These are phyloP conservation scores for Anacardium occidentale DNA, from an alignment of 345 rosid genomes.

Conservation along the genomic window DNA sequence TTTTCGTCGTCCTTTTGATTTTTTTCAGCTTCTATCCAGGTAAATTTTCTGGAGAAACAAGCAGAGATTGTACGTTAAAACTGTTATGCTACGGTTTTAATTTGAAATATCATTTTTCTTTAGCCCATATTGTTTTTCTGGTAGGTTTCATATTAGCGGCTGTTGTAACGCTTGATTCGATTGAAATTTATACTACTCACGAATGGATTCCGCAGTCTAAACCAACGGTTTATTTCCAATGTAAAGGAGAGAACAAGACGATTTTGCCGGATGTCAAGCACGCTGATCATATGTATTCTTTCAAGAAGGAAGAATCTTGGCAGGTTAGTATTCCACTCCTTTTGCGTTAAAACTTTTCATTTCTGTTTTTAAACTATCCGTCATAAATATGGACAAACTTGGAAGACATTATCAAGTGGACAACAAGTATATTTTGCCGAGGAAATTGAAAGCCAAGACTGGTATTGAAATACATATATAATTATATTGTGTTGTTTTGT, in stretches of 20 bases:
- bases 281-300: slow-evolving; percentile 35
- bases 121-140: background rate
- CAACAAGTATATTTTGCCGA: too few relatives aligned
- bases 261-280: slow-evolving; percentile 58
- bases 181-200: slow-evolving; percentile 48
- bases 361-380: too few relatives aligned
- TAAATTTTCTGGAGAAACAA: slow-evolving; percentile 20
- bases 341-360: too few relatives aligned
- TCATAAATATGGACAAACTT: too few relatives aligned
- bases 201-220: slow-evolving; percentile 39
- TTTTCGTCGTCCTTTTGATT: slow-evolving; percentile 21
- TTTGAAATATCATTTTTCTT: background rate
- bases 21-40: slow-evolving; percentile 37
- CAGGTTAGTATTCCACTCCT: slow-evolving; percentile 38
- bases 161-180: slow-evolving; percentile 51
- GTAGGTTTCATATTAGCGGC: slow-evolving; percentile 48
- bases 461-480: too few relatives aligned
- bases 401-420: too few relatives aligned
- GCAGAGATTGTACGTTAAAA: background rate
- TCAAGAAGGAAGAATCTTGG: slow-evolving; percentile 79
- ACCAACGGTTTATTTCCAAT: slow-evolving; percentile 61
- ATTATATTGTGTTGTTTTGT: too few relatives aligned
- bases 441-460: too few relatives aligned
- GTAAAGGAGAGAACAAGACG: slow-evolving; percentile 62
- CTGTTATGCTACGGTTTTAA: background rate